phyloP scores from a whole-genome alignment of 805 yeast genomes.

The Kodamaea laetipori region DNA sequence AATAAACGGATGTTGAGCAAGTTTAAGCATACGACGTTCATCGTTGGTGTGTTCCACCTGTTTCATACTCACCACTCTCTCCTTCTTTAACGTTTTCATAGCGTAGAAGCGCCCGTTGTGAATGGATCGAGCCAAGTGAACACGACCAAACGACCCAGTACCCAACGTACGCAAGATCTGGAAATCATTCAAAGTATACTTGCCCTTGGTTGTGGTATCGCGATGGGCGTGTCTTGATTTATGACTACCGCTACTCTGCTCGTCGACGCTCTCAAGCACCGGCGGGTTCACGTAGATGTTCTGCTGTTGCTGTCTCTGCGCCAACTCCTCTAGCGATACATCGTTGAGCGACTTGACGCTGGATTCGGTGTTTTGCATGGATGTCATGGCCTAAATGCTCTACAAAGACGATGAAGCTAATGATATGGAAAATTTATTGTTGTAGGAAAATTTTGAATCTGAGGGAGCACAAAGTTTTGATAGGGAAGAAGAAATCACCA shows the following conservation, averaged over 20 bases:
- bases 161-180: constrained; percentile 59
- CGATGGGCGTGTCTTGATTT: constrained; percentile 17
- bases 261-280: constrained; percentile 16
- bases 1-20: constrained; percentile 61
- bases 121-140: constrained; percentile 57
- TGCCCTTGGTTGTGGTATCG: constrained; percentile 53
- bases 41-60: constrained; percentile 67
- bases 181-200: constrained; percentile 57
- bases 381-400: constrained; percentile 30
- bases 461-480: too few relatives aligned
- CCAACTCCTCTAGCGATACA: constrained; percentile 30
- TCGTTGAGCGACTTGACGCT: constrained; percentile 28
- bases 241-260: constrained; percentile 36
- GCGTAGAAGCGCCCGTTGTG: constrained; percentile 64
- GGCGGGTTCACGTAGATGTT: constrained; percentile 27
- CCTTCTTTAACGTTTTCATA: constrained; percentile 58
- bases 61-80: constrained; percentile 59
- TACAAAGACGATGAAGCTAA: too few relatives aligned
- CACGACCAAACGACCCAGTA: constrained; percentile 63
- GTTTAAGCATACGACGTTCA: constrained; percentile 58
- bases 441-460: constrained; percentile 3
- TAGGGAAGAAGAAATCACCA: too few relatives aligned
- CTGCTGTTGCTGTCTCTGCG: constrained; percentile 30
- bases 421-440: neutral
- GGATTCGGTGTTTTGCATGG: constrained; percentile 28